Percentiles rank a stretch among this genome's conserved stretches.
Conservation (phyloP, 805 yeast species). For the Candida mattraensis region DNA sequence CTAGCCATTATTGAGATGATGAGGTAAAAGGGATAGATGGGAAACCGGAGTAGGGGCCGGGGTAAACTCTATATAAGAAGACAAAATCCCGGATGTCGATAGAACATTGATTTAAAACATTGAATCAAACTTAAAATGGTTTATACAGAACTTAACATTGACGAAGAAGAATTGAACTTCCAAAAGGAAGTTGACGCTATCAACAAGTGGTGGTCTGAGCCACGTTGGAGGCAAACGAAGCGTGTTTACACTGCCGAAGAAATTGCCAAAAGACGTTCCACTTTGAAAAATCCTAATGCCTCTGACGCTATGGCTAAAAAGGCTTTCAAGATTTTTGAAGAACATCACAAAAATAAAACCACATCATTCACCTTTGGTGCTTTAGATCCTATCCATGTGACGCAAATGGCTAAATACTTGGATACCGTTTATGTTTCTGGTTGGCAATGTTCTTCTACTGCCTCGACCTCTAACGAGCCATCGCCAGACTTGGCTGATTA, state of each 20-base stretch:
- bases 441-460: slow-evolving; percentile 98
- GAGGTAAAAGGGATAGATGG: no score
- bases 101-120: neutral
- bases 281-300: slow-evolving; percentile 71
- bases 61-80: slow-evolving; percentile 1
- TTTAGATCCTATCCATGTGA: slow-evolving; percentile 89
- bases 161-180: slow-evolving; percentile 63
- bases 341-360: slow-evolving; percentile 72
- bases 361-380: slow-evolving; percentile 94
- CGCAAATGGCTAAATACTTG: slow-evolving; percentile 95
- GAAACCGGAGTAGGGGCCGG: slow-evolving; percentile 2
- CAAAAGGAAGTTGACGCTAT: slow-evolving; percentile 71
- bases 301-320: slow-evolving; percentile 81
- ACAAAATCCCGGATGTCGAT: neutral
- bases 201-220: slow-evolving; percentile 88
- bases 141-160: slow-evolving; percentile 57
- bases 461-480: slow-evolving; percentile 96
- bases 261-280: slow-evolving; percentile 85
- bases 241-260: slow-evolving; percentile 87
- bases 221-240: slow-evolving; percentile 87
- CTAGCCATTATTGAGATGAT: no score
- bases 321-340: slow-evolving; percentile 63
- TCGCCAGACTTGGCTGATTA: slow-evolving; percentile 98
- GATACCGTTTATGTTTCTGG: slow-evolving; percentile 94
- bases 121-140: no score